phyloP scores from a whole-genome alignment of 257 asterid genomes.

The Thymus quinquecostatus region DNA sequence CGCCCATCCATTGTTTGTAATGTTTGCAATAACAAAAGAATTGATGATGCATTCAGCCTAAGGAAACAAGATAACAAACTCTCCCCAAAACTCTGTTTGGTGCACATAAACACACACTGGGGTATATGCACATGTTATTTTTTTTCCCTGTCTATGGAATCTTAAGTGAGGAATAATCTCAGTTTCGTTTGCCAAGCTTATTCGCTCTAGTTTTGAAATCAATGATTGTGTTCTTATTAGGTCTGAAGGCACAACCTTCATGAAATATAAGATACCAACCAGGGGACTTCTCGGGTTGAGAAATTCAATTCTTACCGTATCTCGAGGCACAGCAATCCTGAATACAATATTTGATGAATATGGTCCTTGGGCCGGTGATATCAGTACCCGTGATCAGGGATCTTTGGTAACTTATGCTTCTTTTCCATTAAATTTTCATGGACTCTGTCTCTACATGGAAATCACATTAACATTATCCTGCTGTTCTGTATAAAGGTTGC shows the following conservation, averaged over 20 bases:
- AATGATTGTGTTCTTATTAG: constrained; percentile 39
- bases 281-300: constrained; percentile 95
- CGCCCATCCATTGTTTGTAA: no score
- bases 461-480: background rate
- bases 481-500: constrained; percentile 59
- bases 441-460: background rate
- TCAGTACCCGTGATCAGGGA: constrained; percentile 91
- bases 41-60: no score
- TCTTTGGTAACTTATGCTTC: constrained; percentile 64
- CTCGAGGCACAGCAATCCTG: constrained; percentile 96
- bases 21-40: no score
- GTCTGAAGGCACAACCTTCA: constrained; percentile 74
- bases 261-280: constrained; percentile 92
- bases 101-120: no score
- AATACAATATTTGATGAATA: constrained; percentile 89
- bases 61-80: no score
- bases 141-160: background rate
- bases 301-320: constrained; percentile 85
- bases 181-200: constrained; percentile 9
- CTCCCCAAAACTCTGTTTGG: background rate
- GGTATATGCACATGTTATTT: background rate
- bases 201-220: constrained; percentile 25
- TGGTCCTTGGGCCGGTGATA: constrained; percentile 97
- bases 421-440: background rate
- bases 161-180: constrained; percentile 4